A percentile compares a stretch with the other conserved stretches of the same genome.
Conservation (phyloP, 2,329 filamentous ascomycete genomes). For the Paramyrothecium roridum region DNA sequence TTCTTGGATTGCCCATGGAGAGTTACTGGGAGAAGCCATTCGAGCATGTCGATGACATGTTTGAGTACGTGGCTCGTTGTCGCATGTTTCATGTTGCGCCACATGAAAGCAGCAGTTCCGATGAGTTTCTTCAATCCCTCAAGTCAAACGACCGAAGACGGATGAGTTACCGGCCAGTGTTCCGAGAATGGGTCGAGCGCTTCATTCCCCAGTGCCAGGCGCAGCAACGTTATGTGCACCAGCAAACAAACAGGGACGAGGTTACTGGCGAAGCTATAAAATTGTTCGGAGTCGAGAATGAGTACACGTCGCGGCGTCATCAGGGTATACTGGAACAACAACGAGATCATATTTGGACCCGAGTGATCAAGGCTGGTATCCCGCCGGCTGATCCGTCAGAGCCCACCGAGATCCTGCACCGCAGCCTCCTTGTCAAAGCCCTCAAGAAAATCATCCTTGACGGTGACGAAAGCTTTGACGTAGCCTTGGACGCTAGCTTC, state of each 20-base stretch:
- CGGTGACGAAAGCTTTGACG: conserved; percentile 34
- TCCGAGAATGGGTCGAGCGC: conserved; percentile 57
- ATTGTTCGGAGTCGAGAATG: conserved; percentile 40
- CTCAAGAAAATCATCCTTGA: conserved; percentile 49
- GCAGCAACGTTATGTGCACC: conserved; percentile 28
- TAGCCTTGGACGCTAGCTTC: conserved; percentile 20
- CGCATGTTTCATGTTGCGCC: conserved; percentile 52
- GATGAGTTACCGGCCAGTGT: conserved; percentile 53
- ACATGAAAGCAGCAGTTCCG: conserved; percentile 1
- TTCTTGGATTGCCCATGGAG: conserved; percentile 56
- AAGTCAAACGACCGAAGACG: conserved; percentile 56
- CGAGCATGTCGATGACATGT: conserved; percentile 50
- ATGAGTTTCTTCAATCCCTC: conserved; percentile 14
- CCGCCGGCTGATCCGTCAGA: conserved; percentile 21
- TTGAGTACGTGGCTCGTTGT: conserved; percentile 56
- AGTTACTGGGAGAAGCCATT: conserved; percentile 55
- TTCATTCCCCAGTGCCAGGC: conserved; percentile 54
- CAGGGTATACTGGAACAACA: conserved; percentile 28
- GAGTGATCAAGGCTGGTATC: conserved; percentile 38
- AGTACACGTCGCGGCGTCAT: conserved; percentile 39
- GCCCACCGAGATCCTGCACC: conserved; percentile 20
- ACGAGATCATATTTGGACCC: conserved; percentile 38
- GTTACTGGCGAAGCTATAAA: conserved; percentile 52
- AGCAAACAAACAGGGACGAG: conserved; percentile 32
- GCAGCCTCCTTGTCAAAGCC: conserved; percentile 33